These are phyloP conservation scores for Citeromyces nyonsensis DNA, from an alignment of 805 yeast genomes.

Conservation along the genomic window DNA sequence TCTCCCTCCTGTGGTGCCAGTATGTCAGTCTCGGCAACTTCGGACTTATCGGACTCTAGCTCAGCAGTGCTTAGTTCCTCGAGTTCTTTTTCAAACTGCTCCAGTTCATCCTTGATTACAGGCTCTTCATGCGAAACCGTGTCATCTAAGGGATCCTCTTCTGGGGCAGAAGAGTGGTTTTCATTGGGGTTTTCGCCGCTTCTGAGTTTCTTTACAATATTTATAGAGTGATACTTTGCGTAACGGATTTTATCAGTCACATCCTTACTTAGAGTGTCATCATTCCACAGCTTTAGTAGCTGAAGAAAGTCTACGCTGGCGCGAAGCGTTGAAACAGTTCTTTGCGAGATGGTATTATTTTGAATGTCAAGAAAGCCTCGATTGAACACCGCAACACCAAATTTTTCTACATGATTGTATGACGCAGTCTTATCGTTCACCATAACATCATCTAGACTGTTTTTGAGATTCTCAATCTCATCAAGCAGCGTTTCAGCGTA, in stretches of 20 bases:
- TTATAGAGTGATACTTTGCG: constrained; percentile 45
- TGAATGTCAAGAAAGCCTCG: constrained; percentile 31
- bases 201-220: constrained; percentile 33
- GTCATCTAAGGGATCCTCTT: constrained; percentile 8
- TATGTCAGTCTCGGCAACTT: too few relatives aligned
- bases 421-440: constrained; percentile 47
- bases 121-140: too few relatives aligned
- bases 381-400: constrained; percentile 43
- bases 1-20: too few relatives aligned
- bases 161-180: constrained; percentile 19
- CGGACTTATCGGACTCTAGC: not conserved
- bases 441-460: constrained; percentile 23
- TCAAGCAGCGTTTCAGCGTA: constrained; percentile 53
- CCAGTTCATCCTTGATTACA: too few relatives aligned
- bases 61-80: not conserved
- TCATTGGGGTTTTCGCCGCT: constrained; percentile 45
- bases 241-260: constrained; percentile 29
- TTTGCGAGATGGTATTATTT: constrained; percentile 21
- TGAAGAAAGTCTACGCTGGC: constrained; percentile 41
- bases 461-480: constrained; percentile 46
- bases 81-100: too few relatives aligned
- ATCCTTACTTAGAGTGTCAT: constrained; percentile 10
- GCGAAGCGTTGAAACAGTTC: constrained; percentile 33
- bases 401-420: constrained; percentile 34
- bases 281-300: constrained; percentile 27